Base-by-base conservation (phyloP, 2,329 filamentous ascomycete genomes). In the Monilinia aucupariae region DNA sequence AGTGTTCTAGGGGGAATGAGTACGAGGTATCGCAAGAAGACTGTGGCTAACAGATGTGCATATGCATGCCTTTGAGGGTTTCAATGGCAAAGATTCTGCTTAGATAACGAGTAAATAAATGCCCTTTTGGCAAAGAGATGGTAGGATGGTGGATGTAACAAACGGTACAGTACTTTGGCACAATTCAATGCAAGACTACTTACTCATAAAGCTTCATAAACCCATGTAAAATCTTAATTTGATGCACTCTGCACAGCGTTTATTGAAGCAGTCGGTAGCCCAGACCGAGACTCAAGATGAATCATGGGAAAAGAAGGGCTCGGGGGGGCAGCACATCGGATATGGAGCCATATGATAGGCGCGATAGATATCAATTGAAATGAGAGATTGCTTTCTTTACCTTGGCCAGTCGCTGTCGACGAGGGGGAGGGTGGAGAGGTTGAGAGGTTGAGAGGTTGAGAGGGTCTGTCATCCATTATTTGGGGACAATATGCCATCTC, bases 241-340 rank as follows among this genome's bases (percentile, higher is more conserved):
- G 51, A 62, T 62, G 51, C 60, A 62, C 41, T 51, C 56, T 62
- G 60, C 60, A 62, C 60, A 62, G 60, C 60, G 60, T 62, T 56
- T 62, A 62, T 49, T 56, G 51, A 62, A 56, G 60, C 51, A 56
- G 60, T 49, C 60, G 51, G 60, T 43, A 56, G 32, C 30, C 51
- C 43, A 56, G 32, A 47, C 52, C 43, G 49, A 56, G 59, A 37
- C 50, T 39, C 50, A 37, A 34, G 17, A 54, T 47, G 25, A 34
- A 30, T 48, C 45, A 48, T 30, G n/a, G 27, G 22, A 27, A 25
- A 39, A 39, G 15, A 39, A 39, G 37, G 55, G 27, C n/a, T n/a
- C 49, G 34, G 43, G 41, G 41, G 17, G 17, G 15, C 5, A 5
- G 15, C 15, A 9, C 30, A 53, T 62, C 51, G 43, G 43, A 49